Conservation (phyloP, 345 rosid genomes). For the Raphanus raphanistrum region DNA sequence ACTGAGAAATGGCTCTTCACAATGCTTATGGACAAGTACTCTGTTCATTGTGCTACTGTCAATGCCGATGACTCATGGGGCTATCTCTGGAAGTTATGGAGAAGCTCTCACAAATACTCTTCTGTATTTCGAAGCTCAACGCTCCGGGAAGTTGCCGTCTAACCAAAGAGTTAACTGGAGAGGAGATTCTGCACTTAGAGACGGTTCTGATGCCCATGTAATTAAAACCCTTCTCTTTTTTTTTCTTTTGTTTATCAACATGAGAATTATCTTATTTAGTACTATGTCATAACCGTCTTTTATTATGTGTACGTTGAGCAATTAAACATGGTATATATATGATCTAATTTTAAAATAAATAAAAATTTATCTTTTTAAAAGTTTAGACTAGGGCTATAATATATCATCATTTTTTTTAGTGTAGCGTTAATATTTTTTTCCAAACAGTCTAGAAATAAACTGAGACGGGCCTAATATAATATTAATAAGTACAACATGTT, state of each 20-base stretch:
- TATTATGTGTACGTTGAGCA: too few relatives aligned
- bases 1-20: slow-evolving; percentile 9
- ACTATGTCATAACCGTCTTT: neutral
- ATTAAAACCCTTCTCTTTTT: neutral
- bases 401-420: too few relatives aligned
- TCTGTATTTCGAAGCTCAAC: slow-evolving; percentile 75
- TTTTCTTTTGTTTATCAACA: neutral
- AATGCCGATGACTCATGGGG: neutral
- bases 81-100: slow-evolving; percentile 43
- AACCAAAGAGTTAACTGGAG: slow-evolving; percentile 68
- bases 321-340: too few relatives aligned
- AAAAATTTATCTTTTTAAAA: too few relatives aligned
- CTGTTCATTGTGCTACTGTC: slow-evolving; percentile 14
- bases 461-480: too few relatives aligned
- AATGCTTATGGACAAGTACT: slow-evolving; percentile 19
- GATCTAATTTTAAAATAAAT: too few relatives aligned
- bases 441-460: too few relatives aligned
- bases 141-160: slow-evolving; percentile 66
- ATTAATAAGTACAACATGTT: neutral
- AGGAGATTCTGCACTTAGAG: slow-evolving; percentile 62
- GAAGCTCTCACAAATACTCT: slow-evolving; percentile 61
- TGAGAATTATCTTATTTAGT: neutral
- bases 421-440: too few relatives aligned
- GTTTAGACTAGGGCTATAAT: too few relatives aligned
- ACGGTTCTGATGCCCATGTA: slow-evolving; percentile 52